phyloP scores from a whole-genome alignment of 805 yeast species.

The Tetrapisispora phaffii region DNA sequence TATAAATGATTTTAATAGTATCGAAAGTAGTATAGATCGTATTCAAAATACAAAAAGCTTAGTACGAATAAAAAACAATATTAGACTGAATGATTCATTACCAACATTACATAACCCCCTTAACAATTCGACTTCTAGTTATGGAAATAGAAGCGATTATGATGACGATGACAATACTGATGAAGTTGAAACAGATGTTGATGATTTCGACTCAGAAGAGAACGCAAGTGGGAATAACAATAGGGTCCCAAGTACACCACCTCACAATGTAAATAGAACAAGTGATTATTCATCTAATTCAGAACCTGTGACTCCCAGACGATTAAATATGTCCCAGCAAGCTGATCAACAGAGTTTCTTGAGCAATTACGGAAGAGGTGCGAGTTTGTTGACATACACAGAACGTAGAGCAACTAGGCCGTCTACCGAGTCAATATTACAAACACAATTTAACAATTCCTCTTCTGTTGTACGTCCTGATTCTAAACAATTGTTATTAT shows the following conservation, averaged over 20 bases:
- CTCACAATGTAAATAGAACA: constrained; percentile 5
- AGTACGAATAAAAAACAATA: background rate
- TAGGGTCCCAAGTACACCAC: constrained; percentile 4
- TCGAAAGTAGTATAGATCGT: constrained; percentile 27
- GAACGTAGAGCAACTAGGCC: constrained; percentile 60
- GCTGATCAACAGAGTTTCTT: constrained; percentile 18
- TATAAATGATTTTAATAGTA: constrained; percentile 34
- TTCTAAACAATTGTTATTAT: constrained; percentile 64
- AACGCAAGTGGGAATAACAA: constrained; percentile 4
- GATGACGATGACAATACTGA: constrained; percentile 3
- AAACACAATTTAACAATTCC: constrained; percentile 55
- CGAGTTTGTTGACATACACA: constrained; percentile 65
- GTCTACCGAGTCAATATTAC: constrained; percentile 48
- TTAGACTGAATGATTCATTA: background rate
- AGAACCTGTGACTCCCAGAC: constrained; percentile 31
- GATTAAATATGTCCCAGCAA: constrained; percentile 12
- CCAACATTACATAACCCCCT: background rate
- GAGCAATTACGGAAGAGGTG: constrained; percentile 28
- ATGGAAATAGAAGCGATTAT: background rate
- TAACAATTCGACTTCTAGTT: background rate
- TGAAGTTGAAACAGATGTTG: constrained; percentile 3
- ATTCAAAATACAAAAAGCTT: constrained; percentile 23
- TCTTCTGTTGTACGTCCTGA: constrained; percentile 84
- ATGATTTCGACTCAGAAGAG: constrained; percentile 4
- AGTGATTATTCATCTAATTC: constrained; percentile 10